Percentiles rank a stretch among this genome's conserved stretches.
Conservation (phyloP, 2,329 filamentous ascomycete genomes). For the Aureobasidium sp. region DNA sequence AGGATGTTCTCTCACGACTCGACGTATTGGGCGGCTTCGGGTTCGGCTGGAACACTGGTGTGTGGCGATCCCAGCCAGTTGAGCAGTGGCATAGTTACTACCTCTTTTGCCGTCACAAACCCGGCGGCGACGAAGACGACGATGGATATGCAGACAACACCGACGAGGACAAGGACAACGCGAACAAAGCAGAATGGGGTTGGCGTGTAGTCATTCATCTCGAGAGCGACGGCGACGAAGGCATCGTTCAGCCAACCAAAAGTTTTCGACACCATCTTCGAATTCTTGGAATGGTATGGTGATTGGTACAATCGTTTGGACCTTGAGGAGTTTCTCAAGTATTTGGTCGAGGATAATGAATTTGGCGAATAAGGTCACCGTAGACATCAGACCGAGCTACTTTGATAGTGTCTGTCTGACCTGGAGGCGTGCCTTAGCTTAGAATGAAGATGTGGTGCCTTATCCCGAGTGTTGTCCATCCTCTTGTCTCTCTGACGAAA, state of each 20-base stretch:
- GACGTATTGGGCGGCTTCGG: neutral
- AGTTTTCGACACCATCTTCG: neutral
- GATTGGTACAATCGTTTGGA: neutral
- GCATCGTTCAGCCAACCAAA: neutral
- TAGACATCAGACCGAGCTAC: no score
- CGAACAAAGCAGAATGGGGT: neutral
- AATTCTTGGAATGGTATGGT: neutral
- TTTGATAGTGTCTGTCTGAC: no score
- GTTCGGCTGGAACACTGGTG: neutral
- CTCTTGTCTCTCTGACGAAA: no score
- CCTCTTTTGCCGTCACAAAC: neutral
- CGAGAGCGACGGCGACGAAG: neutral
- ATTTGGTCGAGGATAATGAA: neutral
- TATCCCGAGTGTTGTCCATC: no score
- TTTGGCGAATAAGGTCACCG: neutral
- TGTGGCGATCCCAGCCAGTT: neutral
- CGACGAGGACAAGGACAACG: no score
- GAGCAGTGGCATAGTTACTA: neutral
- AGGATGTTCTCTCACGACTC: neutral
- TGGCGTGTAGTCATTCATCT: neutral
- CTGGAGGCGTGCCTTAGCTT: no score
- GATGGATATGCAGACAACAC: no score
- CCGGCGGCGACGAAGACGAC: neutral
- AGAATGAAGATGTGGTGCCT: no score
- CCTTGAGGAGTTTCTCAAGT: neutral